Evolutionary conservation across 306 rosid genomes (phyloP).

Genomic region (Senna siamea): DNA sequence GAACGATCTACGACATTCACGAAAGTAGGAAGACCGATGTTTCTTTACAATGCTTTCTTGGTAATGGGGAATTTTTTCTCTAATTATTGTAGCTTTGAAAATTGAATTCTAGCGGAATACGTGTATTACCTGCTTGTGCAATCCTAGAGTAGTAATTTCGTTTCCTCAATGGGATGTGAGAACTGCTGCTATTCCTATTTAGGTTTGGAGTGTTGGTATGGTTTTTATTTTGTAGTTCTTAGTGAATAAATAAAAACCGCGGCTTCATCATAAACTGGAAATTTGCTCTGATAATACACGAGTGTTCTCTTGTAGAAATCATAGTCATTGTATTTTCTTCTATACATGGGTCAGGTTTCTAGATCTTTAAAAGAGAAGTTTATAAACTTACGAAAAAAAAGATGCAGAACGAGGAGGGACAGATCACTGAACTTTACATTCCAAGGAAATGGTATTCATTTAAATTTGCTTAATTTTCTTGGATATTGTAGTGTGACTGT

Average conservation of each 20-base stretch:
- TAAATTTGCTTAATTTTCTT: background rate
- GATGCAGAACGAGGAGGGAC: slow-evolving; percentile 72
- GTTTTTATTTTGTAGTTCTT: background rate
- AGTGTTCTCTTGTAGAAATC: background rate
- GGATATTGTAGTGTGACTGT: background rate
- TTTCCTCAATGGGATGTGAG: background rate
- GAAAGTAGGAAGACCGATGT: background rate
- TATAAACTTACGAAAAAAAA: background rate
- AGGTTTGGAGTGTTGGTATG: background rate
- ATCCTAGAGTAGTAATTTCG: background rate
- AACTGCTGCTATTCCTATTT: background rate
- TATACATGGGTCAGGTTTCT: background rate
- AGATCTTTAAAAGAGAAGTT: slow-evolving; percentile 19
- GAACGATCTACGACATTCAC: background rate
- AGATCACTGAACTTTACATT: slow-evolving; percentile 66
- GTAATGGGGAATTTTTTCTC: background rate
- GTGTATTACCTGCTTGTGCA: background rate
- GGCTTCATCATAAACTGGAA: background rate
- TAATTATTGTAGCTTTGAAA: background rate
- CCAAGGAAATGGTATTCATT: slow-evolving; percentile 65
- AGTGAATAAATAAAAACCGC: background rate
- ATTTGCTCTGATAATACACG: background rate
- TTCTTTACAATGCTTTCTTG: background rate
- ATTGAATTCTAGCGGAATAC: no score
- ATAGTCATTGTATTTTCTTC: background rate